Conservation (phyloP, 208 protist genomes). For the Angomonas desouzai region DNA sequence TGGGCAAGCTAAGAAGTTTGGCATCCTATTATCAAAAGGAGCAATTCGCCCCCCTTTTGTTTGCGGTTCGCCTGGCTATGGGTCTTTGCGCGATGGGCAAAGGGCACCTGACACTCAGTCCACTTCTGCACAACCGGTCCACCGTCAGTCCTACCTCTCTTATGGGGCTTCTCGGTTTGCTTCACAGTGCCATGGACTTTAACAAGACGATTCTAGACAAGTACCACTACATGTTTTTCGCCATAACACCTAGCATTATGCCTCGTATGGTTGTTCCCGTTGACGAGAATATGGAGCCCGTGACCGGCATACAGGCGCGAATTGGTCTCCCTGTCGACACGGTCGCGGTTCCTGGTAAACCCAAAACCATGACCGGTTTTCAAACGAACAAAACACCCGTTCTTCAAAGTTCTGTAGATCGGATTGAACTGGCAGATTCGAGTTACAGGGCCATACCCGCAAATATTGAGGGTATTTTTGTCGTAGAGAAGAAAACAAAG, state of each 20-base stretch:
- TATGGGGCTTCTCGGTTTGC: conserved; percentile 89
- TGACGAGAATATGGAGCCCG: conserved; percentile 92
- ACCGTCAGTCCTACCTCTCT: conserved; percentile 84
- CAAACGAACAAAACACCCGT: conserved; percentile 99
- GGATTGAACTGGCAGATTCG: conserved; percentile 96
- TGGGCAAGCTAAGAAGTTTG: conserved; percentile 93
- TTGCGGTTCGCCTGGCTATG: conserved; percentile 86
- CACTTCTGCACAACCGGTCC: conserved; percentile 92
- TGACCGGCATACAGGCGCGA: conserved; percentile 90
- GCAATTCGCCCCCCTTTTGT: conserved; percentile 65
- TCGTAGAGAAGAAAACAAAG: conserved; percentile 69
- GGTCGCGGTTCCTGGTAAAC: conserved; percentile 97
- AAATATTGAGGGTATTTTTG: conserved; percentile 84
- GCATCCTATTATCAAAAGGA: conserved; percentile 97
- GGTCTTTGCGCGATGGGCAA: conserved; percentile 98
- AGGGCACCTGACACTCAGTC: conserved; percentile 96
- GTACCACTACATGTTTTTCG: conserved; percentile 97
- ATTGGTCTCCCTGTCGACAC: conserved; percentile 93
- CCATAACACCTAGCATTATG: conserved; percentile 90
- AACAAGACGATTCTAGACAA: conserved; percentile 90
- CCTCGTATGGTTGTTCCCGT: conserved; percentile 97
- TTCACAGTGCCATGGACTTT: conserved; percentile 93
- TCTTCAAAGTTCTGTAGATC: conserved; percentile 94
- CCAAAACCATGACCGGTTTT: conserved; percentile 99
- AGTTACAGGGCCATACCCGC: conserved; percentile 81